Percentiles rank a stretch among this genome's conserved stretches.
These are phyloP conservation scores for Acaromyces ingoldii DNA, from an alignment of 1,284 basidiomycete species.

Conservation along the genomic window DNA sequence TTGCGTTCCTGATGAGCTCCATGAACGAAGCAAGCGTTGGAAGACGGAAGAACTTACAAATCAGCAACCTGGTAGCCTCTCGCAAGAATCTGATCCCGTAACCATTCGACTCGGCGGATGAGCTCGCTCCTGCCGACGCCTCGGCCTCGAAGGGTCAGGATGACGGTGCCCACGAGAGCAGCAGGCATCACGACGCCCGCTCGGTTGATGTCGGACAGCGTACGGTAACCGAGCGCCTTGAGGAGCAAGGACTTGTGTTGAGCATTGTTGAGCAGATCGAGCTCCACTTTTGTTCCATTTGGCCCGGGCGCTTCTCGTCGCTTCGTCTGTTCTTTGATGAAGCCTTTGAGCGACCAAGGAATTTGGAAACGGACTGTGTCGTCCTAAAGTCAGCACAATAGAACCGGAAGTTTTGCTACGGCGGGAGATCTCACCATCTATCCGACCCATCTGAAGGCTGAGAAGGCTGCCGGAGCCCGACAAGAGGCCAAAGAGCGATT, in stretches of 20 bases:
- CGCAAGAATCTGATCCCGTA: constrained; percentile 39
- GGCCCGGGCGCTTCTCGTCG: constrained; percentile 23
- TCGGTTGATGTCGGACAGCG: constrained; percentile 52
- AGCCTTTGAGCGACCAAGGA: constrained; percentile 51
- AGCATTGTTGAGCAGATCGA: constrained; percentile 28
- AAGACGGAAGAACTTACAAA: too few relatives aligned
- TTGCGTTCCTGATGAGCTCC: not conserved
- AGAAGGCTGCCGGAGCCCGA: constrained; percentile 47
- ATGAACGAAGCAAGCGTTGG: constrained; percentile 14
- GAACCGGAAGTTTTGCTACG: too few relatives aligned
- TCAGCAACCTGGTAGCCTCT: constrained; percentile 52
- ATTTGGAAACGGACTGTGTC: constrained; percentile 52
- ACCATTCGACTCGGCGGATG: constrained; percentile 47
- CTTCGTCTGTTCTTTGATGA: constrained; percentile 44
- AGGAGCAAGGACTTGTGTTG: constrained; percentile 44
- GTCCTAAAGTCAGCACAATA: too few relatives aligned
- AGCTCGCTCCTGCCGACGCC: constrained; percentile 51
- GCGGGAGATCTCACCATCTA: too few relatives aligned
- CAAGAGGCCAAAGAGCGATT: constrained; percentile 50
- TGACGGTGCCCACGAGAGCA: constrained; percentile 50
- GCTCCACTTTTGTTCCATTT: constrained; percentile 20
- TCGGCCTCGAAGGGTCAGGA: constrained; percentile 49
- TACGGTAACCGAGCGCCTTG: constrained; percentile 50
- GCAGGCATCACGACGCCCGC: constrained; percentile 53
- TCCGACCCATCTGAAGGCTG: constrained; percentile 50